Evolutionary conservation across 257 asterid species (phyloP).

Genomic region (Haberlea rhodopensis): DNA sequence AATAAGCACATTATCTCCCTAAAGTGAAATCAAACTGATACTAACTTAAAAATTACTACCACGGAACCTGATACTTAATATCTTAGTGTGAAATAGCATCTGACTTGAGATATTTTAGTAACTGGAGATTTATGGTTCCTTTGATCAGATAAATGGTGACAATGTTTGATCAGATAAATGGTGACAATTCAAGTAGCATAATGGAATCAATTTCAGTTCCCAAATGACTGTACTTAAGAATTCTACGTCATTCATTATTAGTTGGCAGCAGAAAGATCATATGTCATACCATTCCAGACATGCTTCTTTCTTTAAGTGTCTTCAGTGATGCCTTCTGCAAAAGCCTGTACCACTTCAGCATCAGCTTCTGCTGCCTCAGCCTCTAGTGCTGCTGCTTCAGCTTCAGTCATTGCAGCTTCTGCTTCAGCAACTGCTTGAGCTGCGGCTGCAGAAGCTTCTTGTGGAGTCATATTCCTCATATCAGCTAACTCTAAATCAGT

Average conservation of each 20-base stretch:
- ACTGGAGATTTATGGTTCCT: not conserved
- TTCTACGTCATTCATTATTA: too few species aligned
- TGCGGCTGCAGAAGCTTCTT: constrained; percentile 59
- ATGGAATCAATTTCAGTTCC: constrained; percentile 9
- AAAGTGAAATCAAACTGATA: not conserved
- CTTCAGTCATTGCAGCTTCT: constrained; percentile 57
- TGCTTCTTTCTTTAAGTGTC: constrained; percentile 37
- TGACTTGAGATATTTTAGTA: not conserved
- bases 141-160: not conserved
- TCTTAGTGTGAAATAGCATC: constrained; percentile 5
- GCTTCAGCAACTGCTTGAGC: constrained; percentile 72
- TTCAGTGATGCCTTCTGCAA: constrained; percentile 40
- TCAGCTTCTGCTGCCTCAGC: constrained; percentile 74
- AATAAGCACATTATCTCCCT: not conserved
- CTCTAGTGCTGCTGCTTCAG: constrained; percentile 58
- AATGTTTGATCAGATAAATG: not conserved
- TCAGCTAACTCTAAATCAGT: constrained; percentile 38
- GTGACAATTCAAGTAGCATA: not conserved
- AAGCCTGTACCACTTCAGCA: constrained; percentile 53
- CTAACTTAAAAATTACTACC: not conserved
- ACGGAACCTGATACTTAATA: not conserved
- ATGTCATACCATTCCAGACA: constrained; percentile 36
- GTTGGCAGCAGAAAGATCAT: not conserved
- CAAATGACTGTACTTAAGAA: too few species aligned
- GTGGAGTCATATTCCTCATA: constrained; percentile 50